A percentile compares a stretch with the other conserved stretches of the same genome.
phyloP scores from a whole-genome alignment of 768 basidiomycete genomes.

The Lanmaoa pseudosensibilis region DNA sequence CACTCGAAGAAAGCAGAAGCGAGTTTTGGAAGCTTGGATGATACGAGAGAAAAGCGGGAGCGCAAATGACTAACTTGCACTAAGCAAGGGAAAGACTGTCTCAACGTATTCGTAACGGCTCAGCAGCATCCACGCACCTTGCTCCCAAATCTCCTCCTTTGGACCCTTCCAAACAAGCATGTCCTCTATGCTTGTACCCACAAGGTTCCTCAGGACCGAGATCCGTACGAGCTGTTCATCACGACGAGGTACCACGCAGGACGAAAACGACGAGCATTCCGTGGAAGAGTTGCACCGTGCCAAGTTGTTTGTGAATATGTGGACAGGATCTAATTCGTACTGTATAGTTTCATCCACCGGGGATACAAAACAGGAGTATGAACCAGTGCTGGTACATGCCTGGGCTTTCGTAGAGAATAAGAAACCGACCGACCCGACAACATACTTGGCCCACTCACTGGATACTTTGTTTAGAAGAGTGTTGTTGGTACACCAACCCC shows the following conservation, averaged over 20 bases:
- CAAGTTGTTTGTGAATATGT: constrained; percentile 40
- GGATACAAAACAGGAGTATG: constrained; percentile 47
- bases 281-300: constrained; percentile 42
- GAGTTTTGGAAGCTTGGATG: constrained; percentile 25
- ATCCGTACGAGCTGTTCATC: constrained; percentile 58
- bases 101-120: not conserved
- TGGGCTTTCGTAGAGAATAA: constrained; percentile 5
- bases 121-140: constrained; percentile 46
- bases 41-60: constrained; percentile 34
- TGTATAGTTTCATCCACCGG: constrained; percentile 27
- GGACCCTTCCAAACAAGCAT: constrained; percentile 78
- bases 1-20: constrained; percentile 52
- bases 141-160: constrained; percentile 58
- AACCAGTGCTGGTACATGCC: constrained; percentile 3
- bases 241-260: constrained; percentile 55
- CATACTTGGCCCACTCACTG: constrained; percentile 9
- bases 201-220: constrained; percentile 33
- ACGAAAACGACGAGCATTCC: constrained; percentile 39
- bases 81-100: constrained; percentile 21
- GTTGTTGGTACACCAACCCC: constrained; percentile 66
- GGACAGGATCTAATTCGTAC: constrained; percentile 60
- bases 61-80: constrained; percentile 53
- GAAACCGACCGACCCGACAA: not conserved
- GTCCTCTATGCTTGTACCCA: constrained; percentile 19
- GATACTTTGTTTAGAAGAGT: constrained; percentile 28